phyloP scores from a whole-genome alignment of 768 basidiomycete species.

The Hortiboletus flavorubellus region DNA sequence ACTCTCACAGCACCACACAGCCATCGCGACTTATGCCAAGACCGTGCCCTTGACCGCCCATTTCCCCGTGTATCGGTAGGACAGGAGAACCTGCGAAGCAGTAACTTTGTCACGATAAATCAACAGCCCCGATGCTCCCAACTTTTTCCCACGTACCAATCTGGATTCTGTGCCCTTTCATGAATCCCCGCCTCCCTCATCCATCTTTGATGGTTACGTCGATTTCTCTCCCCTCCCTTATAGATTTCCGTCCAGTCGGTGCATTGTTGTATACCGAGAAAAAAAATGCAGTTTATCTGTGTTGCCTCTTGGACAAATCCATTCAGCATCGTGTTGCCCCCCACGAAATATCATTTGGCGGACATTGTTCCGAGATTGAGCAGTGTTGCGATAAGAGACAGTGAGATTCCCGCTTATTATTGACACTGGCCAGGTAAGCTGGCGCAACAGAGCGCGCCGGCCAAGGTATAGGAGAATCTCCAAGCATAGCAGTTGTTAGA shows the following conservation, averaged over 20 bases:
- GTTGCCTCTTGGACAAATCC: neutral
- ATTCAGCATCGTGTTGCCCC: slow-evolving; percentile 3
- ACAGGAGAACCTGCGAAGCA: too few species aligned
- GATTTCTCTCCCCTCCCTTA: neutral
- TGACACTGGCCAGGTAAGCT: too few species aligned
- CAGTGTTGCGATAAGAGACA: too few species aligned
- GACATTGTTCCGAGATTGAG: too few species aligned
- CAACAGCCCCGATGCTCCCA: neutral
- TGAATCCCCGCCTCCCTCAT: too few species aligned
- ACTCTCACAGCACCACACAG: too few species aligned
- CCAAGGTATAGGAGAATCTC: neutral
- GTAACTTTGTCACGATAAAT: too few species aligned
- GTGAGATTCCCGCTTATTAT: too few species aligned
- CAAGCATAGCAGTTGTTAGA: neutral
- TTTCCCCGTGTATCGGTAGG: too few species aligned
- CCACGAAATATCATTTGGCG: slow-evolving; percentile 4
- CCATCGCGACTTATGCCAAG: too few species aligned
- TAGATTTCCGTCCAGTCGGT: neutral
- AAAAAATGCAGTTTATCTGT: neutral
- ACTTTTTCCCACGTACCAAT: neutral
- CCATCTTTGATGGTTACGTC: neutral
- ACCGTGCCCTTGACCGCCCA: too few species aligned
- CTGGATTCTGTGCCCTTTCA: too few species aligned
- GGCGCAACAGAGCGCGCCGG: neutral
- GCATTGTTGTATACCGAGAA: neutral